Evolutionary conservation across 75 land plant species (phyloP), one percentile per base, ranked within the genome.

Genomic region (Adiantum capillusveneris): DNA sequence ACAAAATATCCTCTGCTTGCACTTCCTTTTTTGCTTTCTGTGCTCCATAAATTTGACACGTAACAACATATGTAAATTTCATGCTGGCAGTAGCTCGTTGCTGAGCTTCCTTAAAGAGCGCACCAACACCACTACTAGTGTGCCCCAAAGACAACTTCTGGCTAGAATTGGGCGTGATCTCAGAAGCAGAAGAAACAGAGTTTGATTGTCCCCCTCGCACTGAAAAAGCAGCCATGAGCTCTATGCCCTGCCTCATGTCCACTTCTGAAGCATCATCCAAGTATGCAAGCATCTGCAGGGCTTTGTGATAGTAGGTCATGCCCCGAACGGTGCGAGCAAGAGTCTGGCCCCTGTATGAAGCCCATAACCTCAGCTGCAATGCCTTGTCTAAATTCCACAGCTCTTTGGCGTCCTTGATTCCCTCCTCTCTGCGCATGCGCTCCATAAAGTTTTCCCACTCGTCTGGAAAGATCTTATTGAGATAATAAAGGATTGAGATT

Each of bases 41-140:
- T 9, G 69, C 11, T 13, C 98, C 98, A 75, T 93, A 93, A 11
- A 93, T 89, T 67, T 93, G 98, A 63, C 98, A 89, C 6, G 98
- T 72, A 58, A 92, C 82, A 53, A 92, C 98, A 74, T 92, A 92
- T 9, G 98, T 92, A 39, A 68, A 92, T 55, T 92, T 92, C 95
- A 92, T 88, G 59, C 78, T 60, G 22, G 86, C 89, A 42, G 83
- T 88, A 27, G 95, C 97, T 46, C 64, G 75, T 44, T 88, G 85
- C 62, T 88, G 86, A 28, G 70, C 25, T 53, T 78, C 79, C 60
- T 81, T 76, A 50, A 74, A 79, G 2, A 81, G 41, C 37, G 46
- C 34, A 45, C 69, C 70, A 24, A 70, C 63, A n/a, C 77, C 53
- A 62, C 79, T 78, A 57, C 69, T 65, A 31, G 42, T 45, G 42